Conservation (phyloP, 495 filamentous ascomycete genomes). For the Penicillium chermesinum region DNA sequence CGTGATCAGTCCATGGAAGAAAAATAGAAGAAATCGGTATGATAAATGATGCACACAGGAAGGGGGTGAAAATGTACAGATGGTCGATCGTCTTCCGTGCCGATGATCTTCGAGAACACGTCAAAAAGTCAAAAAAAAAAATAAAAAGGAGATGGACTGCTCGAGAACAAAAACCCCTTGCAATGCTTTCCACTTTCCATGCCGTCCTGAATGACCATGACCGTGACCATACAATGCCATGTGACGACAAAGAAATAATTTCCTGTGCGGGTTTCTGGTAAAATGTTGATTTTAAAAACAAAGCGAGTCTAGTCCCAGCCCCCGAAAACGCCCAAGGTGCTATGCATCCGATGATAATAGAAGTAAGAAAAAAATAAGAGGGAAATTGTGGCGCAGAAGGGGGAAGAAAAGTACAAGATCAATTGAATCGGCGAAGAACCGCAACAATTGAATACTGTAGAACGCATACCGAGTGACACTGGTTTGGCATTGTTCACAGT, state of each 20-base stretch:
- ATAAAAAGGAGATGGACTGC: conserved; percentile 22
- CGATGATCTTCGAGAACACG: too few relatives aligned
- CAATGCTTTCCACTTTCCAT: conserved; percentile 26
- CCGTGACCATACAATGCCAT: conserved; percentile 27
- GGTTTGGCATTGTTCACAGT: conserved; percentile 1
- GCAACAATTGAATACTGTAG: conserved; percentile 6
- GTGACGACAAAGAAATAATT: conserved; percentile 28
- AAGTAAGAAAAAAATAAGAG: conserved; percentile 8
- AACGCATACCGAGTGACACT: conserved; percentile 14
- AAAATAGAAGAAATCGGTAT: conserved; percentile 2
- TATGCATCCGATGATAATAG: conserved; percentile 28
- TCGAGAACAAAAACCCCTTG: conserved; percentile 17
- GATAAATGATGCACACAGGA: background rate
- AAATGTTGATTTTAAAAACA: conserved; percentile 29
- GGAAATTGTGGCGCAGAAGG: conserved; percentile 3
- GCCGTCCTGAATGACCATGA: conserved; percentile 23
- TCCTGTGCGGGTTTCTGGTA: conserved; percentile 23
- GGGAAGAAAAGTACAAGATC: conserved; percentile 13
- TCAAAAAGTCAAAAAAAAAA: conserved; percentile 1
- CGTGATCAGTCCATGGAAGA: conserved; percentile 1
- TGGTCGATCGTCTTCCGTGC: conserved; percentile 1
- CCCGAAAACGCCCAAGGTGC: conserved; percentile 32
- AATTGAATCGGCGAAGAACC: conserved; percentile 16
- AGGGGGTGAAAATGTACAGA: conserved; percentile 15
- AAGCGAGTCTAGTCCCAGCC: conserved; percentile 33